Evolutionary conservation across 306 rosid species (phyloP), one percentile per base, ranked within the genome.

Genomic region (Acacia acuminata): DNA sequence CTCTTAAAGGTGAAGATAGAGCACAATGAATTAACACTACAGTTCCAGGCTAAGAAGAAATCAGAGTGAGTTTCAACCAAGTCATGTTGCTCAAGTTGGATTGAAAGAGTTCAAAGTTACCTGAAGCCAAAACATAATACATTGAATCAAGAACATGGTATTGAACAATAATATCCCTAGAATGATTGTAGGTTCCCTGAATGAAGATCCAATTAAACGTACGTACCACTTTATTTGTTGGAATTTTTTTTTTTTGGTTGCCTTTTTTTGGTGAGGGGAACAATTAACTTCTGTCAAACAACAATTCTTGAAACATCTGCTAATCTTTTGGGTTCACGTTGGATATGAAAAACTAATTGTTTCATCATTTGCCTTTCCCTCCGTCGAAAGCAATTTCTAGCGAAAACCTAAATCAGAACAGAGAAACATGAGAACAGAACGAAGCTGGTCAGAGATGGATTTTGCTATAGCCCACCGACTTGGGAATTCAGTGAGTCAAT

Each of bases 1-100:
- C 55, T 61, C 20, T 55, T 67, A 27, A 73, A 56, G 71, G 66
- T 56, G 71, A 81, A 73, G 70, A 58, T 74, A n/a, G n/a, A 78
- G 51, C 58, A 64, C 79, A 78, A 64, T 73, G 70, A 43, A 78
- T 66, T 45, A 77, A 72, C 71, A 63, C 51, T 61, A 55, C 42
- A 56, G 66, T 44, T 51, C 8, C 61, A 42, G 75, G 67, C 78
- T 53, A 27, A 47, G 55, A 38, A 68, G 70, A 78, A 73, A 68
- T 40, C 74, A 81, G 30, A 38, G 11, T 43, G n/a, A 44, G 14
- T 66, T 77, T 78, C 48, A 64, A 77, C 45, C 63, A 63, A 79
- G 69, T 83, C 65, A n/a, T 17, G 44, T 76, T 76, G 66, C 44
- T 12, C 20, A 19, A 3, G 69, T 40, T 30, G 65, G 65, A 58